phyloP scores from a whole-genome alignment of 2,329 filamentous ascomycete species.

The Colletotrichum chrysophilum region DNA sequence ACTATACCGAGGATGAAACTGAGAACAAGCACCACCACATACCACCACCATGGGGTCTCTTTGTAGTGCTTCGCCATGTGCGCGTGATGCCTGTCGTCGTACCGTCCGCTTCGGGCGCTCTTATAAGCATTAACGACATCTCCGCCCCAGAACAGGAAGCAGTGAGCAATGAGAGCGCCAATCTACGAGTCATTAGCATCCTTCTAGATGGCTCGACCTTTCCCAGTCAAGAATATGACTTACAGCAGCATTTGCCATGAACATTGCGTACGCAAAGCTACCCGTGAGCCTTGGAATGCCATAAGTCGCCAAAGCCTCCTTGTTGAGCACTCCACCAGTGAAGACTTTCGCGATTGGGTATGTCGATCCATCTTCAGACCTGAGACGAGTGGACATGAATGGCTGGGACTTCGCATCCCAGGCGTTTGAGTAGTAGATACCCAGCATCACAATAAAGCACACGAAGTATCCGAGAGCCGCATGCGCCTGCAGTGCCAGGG shows the following conservation, averaged over 20 bases:
- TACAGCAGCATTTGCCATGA: constrained; percentile 63
- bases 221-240: constrained; percentile 25
- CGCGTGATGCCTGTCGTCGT: constrained; percentile 55
- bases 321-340: constrained; percentile 43
- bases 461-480: constrained; percentile 48
- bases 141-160: constrained; percentile 58
- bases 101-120: constrained; percentile 45
- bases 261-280: constrained; percentile 56
- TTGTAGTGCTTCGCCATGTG: constrained; percentile 60
- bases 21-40: constrained; percentile 41
- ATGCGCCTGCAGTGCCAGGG: constrained; percentile 55
- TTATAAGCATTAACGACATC: constrained; percentile 55
- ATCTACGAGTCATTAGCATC: constrained; percentile 43
- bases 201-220: background rate
- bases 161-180: constrained; percentile 58
- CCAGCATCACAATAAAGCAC: constrained; percentile 55
- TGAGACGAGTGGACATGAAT: constrained; percentile 60
- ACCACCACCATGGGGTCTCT: constrained; percentile 56
- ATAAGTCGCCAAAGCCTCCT: constrained; percentile 42
- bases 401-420: constrained; percentile 53
- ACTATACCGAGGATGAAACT: constrained; percentile 52
- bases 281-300: constrained; percentile 54
- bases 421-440: constrained; percentile 54
- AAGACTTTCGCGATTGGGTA: constrained; percentile 49
- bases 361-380: constrained; percentile 38